Conservation (phyloP, 2,329 filamentous ascomycete species). For the Waltergamsia citrina region DNA sequence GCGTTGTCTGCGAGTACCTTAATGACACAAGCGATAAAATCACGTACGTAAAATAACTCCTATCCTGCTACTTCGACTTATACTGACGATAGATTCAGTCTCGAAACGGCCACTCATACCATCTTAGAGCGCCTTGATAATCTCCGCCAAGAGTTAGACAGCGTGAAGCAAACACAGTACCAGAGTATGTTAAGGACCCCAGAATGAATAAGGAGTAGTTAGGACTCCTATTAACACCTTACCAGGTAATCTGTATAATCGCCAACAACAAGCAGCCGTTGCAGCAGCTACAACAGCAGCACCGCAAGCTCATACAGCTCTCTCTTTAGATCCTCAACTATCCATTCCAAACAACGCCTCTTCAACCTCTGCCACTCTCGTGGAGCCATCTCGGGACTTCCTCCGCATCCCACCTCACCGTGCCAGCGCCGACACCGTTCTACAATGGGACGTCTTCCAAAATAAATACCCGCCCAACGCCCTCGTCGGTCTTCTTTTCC, state of each 20-base stretch:
- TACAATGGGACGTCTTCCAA: slow-evolving; percentile 10
- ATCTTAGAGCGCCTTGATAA: slow-evolving; percentile 9
- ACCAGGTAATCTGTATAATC: too few relatives aligned
- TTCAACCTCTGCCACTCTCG: background rate
- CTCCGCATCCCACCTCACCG: slow-evolving; percentile 10
- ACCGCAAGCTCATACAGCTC: too few relatives aligned
- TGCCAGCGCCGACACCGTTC: slow-evolving; percentile 10
- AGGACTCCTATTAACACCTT: too few relatives aligned
- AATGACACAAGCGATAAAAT: slow-evolving; percentile 9
- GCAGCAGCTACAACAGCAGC: too few relatives aligned
- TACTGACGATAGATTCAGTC: slow-evolving; percentile 6
- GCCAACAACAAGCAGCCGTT: too few relatives aligned
- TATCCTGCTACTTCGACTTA: background rate
- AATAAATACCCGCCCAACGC: slow-evolving; percentile 8
- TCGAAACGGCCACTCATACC: slow-evolving; percentile 9
- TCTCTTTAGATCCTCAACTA: background rate
- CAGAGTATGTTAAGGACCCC: background rate
- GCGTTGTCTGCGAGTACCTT: slow-evolving; percentile 10
- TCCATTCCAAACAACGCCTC: background rate
- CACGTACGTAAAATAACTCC: slow-evolving; percentile 4
- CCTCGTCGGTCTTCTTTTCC: slow-evolving; percentile 9
- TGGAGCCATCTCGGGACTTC: slow-evolving; percentile 10
- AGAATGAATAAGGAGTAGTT: background rate
- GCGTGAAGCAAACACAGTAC: slow-evolving; percentile 4
- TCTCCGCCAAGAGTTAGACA: slow-evolving; percentile 8